These are phyloP conservation scores for Ogataea pini DNA, from an alignment of 805 yeast genomes.

Conservation along the genomic window DNA sequence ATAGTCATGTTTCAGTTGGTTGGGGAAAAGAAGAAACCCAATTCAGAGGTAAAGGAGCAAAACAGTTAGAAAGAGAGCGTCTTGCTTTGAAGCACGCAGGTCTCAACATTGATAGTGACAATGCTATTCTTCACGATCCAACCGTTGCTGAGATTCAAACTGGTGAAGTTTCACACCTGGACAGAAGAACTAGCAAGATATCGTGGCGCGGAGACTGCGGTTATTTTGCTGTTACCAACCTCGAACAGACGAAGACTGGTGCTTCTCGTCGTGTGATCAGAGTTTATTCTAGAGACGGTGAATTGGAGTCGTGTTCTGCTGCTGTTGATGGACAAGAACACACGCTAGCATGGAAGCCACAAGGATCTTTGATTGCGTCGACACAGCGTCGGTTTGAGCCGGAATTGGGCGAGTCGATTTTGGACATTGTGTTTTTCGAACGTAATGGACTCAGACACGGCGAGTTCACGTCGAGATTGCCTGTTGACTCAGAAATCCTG, in stretches of 20 bases:
- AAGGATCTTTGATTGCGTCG: constrained; percentile 83
- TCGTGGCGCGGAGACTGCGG: constrained; percentile 98
- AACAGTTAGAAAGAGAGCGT: constrained; percentile 68
- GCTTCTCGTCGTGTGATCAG: constrained; percentile 72
- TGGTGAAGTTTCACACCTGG: constrained; percentile 63
- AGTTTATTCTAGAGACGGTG: constrained; percentile 75
- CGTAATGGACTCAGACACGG: constrained; percentile 92
- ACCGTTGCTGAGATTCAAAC: constrained; percentile 74
- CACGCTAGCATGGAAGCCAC: constrained; percentile 82
- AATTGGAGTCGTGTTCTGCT: constrained; percentile 83
- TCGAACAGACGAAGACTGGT: constrained; percentile 50
- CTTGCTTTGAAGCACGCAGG: constrained; percentile 64
- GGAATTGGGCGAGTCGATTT: constrained; percentile 45
- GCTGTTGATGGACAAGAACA: constrained; percentile 83
- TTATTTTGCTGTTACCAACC: constrained; percentile 65
- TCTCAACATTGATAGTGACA: constrained; percentile 59
- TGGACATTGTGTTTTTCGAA: constrained; percentile 78
- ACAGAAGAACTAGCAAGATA: constrained; percentile 48
- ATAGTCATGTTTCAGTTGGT: constrained; percentile 92
- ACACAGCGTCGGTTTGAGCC: constrained; percentile 65
- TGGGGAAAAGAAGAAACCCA: constrained; percentile 99
- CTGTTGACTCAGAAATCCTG: constrained; percentile 49
- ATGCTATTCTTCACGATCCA: constrained; percentile 71
- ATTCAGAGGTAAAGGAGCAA: constrained; percentile 91
- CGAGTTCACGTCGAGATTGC: constrained; percentile 69